Evolutionary conservation across 2,329 filamentous ascomycete species (phyloP).

Genomic region (Fusarium sp.): DNA sequence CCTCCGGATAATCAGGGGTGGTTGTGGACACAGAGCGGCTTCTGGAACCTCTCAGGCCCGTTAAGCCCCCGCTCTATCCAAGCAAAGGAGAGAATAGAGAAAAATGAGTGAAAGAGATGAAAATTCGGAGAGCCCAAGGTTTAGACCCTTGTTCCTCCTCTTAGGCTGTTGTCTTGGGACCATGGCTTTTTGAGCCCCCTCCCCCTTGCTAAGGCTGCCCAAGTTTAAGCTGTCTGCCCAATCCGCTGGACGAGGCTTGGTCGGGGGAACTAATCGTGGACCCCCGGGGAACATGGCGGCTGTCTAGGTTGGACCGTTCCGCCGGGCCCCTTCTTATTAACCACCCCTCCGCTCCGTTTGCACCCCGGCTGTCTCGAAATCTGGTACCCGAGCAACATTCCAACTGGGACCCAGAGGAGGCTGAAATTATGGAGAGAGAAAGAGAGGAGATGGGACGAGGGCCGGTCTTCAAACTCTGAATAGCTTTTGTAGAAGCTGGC

Average conservation of each 20-base stretch:
- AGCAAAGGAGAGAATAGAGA: conserved; percentile 13
- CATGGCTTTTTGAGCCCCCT: conserved; percentile 1
- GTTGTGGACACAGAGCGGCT: conserved; percentile 22
- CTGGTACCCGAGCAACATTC: conserved; percentile 40
- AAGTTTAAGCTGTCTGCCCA: conserved; percentile 35
- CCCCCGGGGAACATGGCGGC: conserved; percentile 34
- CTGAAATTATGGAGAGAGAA: conserved; percentile 26
- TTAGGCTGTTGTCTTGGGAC: conserved; percentile 8
- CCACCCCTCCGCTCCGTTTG: conserved; percentile 27
- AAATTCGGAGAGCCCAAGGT: conserved; percentile 8
- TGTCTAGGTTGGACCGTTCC: conserved; percentile 45
- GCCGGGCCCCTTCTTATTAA: conserved; percentile 38
- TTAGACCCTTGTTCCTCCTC: conserved; percentile 19
- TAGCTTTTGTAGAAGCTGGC: not conserved
- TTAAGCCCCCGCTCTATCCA: conserved; percentile 30
- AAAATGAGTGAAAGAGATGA: conserved; percentile 14
- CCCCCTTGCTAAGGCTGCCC: conserved; percentile 27
- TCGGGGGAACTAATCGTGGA: conserved; percentile 40
- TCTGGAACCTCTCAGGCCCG: conserved; percentile 37
- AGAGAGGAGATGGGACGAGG: conserved; percentile 3
- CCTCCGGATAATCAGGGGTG: conserved; percentile 15
- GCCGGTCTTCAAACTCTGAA: conserved; percentile 2
- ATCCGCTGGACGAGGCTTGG: conserved; percentile 31
- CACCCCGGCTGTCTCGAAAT: conserved; percentile 38
- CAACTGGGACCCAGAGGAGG: conserved; percentile 29